These are phyloP conservation scores for Eimeria praecox DNA, from an alignment of 169 alveolate genomes.

Conservation along the genomic window DNA sequence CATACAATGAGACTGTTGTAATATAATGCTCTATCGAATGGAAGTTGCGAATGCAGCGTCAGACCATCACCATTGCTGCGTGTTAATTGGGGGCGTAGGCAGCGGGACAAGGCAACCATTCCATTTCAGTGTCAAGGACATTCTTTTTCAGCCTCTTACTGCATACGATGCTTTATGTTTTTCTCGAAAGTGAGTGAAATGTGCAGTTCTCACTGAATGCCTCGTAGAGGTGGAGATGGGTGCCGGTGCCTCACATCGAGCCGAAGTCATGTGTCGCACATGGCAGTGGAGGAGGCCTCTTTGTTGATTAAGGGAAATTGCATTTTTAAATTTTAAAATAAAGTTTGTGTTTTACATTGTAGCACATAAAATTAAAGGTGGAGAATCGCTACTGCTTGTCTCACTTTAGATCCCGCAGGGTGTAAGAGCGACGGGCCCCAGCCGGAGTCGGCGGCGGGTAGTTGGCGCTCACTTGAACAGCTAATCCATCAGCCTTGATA, in stretches of 20 bases:
- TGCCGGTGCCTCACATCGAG: background rate
- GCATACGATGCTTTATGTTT: background rate
- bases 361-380: background rate
- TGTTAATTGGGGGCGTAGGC: background rate
- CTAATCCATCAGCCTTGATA: background rate
- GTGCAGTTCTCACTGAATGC: background rate
- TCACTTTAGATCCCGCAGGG: background rate
- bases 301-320: background rate
- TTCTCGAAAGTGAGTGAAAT: background rate
- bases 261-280: background rate
- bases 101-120: background rate
- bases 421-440: background rate
- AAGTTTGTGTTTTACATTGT: background rate
- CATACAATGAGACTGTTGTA: no score
- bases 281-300: background rate
- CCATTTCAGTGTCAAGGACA: background rate
- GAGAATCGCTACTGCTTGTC: background rate
- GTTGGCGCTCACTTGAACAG: background rate
- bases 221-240: background rate
- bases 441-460: slow-evolving; percentile 7
- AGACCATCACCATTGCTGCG: background rate
- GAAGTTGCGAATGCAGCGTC: no score
- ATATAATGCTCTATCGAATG: no score
- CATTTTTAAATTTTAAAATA: no score
- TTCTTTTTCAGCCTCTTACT: background rate